Evolutionary conservation across 2,329 filamentous ascomycete species (phyloP).

Genomic region (Colletotrichum sp.): DNA sequence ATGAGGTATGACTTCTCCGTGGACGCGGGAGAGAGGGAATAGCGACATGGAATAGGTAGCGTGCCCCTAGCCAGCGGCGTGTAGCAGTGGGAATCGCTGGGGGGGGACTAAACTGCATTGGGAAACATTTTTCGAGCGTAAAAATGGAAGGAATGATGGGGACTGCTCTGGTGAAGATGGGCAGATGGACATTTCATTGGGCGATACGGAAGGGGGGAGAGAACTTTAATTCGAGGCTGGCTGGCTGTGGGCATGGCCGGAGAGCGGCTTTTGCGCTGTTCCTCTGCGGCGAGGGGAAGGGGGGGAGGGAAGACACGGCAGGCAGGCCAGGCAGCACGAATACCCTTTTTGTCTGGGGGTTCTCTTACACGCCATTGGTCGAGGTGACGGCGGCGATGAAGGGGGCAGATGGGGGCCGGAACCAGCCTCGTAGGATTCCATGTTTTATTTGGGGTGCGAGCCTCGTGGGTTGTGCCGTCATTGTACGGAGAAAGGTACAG

Average conservation of each 20-base stretch:
- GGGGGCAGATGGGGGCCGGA: neutral
- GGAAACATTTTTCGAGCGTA: conserved; percentile 10
- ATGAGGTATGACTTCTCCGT: neutral
- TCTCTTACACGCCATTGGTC: conserved; percentile 21
- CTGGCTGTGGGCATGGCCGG: neutral
- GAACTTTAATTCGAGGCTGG: conserved; percentile 2
- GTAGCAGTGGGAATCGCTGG: neutral
- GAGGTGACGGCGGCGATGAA: neutral
- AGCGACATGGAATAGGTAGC: neutral
- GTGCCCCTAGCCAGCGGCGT: neutral
- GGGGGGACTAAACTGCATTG: neutral
- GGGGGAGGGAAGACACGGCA: no score
- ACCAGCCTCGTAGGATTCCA: neutral
- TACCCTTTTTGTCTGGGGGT: neutral
- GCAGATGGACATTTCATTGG: neutral
- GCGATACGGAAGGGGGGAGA: neutral
- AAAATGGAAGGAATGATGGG: neutral
- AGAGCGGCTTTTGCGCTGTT: neutral
- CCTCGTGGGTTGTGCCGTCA: neutral
- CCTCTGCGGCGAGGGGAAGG: neutral
- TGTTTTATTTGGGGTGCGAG: neutral
- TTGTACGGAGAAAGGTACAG: neutral
- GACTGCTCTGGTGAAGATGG: neutral
- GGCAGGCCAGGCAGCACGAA: neutral
- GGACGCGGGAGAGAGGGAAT: neutral